phyloP scores from a whole-genome alignment of 371 early-diverging fungal species.

The Fennellomyces sp. region DNA sequence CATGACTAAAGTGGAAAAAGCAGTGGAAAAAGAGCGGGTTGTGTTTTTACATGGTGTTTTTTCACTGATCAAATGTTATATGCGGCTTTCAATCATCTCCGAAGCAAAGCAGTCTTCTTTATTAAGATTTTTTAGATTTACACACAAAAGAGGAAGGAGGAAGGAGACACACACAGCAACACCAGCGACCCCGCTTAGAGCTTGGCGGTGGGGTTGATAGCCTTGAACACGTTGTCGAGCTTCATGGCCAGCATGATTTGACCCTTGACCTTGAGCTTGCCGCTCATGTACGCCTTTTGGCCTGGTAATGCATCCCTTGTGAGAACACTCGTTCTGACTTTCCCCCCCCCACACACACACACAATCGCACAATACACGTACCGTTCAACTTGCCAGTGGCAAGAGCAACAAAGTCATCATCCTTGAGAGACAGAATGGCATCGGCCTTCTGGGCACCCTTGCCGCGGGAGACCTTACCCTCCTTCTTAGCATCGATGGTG shows the following conservation, averaged over 20 bases:
- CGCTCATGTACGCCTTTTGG: slow-evolving; percentile 81
- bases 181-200: too few species aligned
- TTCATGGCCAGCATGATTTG: slow-evolving; percentile 86
- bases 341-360: neutral
- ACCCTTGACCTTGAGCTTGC: slow-evolving; percentile 88
- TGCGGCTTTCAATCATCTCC: too few species aligned
- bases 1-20: slow-evolving; percentile 17
- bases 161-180: too few species aligned
- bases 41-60: neutral
- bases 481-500: slow-evolving; percentile 79
- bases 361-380: slow-evolving; percentile 19
- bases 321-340: too few species aligned
- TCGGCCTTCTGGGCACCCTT: slow-evolving; percentile 73
- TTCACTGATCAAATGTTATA: too few species aligned
- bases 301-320: too few species aligned
- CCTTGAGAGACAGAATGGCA: slow-evolving; percentile 65
- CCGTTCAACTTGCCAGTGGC: slow-evolving; percentile 83
- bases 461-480: slow-evolving; percentile 58
- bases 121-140: too few species aligned
- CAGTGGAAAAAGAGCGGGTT: neutral
- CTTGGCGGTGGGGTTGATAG: slow-evolving; percentile 52
- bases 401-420: slow-evolving; percentile 86
- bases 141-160: too few species aligned
- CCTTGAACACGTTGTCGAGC: slow-evolving; percentile 70
- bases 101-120: too few species aligned